Evolutionary conservation across 2,329 filamentous ascomycete species (phyloP).

Genomic region (Trichophyton schoenleinii): DNA sequence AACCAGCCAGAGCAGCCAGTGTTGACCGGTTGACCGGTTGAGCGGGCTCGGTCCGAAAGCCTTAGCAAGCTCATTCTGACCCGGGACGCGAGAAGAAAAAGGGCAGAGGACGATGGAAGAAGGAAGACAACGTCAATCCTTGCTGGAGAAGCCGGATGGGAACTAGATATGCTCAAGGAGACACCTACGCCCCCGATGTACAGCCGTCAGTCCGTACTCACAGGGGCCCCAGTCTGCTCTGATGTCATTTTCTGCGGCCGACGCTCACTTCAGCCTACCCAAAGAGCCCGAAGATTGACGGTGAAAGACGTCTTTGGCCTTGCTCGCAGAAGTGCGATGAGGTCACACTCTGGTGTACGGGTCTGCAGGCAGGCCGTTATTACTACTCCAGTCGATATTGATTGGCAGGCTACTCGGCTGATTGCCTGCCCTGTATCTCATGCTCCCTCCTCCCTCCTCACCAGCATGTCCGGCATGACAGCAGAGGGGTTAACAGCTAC

Average conservation of each 20-base stretch:
- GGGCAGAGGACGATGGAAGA: not conserved
- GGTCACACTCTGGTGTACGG: not conserved
- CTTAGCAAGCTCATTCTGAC: not conserved
- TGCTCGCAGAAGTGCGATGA: not conserved
- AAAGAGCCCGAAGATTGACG: not conserved
- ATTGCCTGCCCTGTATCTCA: not conserved
- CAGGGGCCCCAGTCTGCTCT: not conserved
- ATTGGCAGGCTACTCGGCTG: not conserved
- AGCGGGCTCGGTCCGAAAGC: not conserved
- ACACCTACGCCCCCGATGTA: too few relatives aligned
- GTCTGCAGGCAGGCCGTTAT: not conserved
- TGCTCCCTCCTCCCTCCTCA: too few relatives aligned
- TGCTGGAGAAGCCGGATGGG: not conserved
- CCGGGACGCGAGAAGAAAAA: not conserved
- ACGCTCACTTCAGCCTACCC: not conserved
- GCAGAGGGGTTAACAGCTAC: not conserved
- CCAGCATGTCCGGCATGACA: not conserved
- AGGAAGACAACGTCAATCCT: not conserved
- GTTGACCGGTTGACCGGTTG: not conserved
- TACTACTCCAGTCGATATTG: not conserved
- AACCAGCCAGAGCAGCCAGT: too few relatives aligned
- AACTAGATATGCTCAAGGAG: not conserved
- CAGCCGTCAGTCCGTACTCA: not conserved
- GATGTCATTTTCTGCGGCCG: not conserved
- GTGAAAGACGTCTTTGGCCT: not conserved